Percentiles rank a stretch among this genome's conserved stretches.
Conservation (phyloP, 192 early-diverging fungal species). For the Pilaira anomala region DNA sequence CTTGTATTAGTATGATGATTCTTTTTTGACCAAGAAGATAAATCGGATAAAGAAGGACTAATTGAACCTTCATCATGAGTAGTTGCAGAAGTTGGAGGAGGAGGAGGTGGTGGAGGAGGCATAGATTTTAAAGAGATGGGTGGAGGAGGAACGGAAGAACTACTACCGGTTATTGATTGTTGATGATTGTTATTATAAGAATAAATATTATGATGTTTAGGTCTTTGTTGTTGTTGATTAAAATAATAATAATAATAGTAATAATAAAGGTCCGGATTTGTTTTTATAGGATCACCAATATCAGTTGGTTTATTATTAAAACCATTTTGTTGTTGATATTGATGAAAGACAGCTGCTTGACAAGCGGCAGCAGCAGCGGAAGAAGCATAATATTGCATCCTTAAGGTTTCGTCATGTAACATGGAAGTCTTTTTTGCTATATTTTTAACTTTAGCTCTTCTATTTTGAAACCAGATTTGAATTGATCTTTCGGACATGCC, state of each 20-base stretch:
- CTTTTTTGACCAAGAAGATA: constrained; percentile 26
- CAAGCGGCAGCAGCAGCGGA: constrained; percentile 29
- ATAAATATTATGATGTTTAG: no score
- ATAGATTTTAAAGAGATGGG: constrained; percentile 4
- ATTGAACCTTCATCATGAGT: no score
- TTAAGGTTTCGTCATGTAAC: constrained; percentile 26
- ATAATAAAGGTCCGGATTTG: constrained; percentile 32
- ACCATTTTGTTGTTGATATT: constrained; percentile 15
- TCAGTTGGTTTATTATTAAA: not conserved
- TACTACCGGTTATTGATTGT: no score
- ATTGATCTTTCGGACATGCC: constrained; percentile 73
- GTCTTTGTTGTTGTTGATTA: constrained; percentile 26
- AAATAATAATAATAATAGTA: constrained; percentile 35
- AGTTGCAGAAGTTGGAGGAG: constrained; percentile 6
- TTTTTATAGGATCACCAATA: constrained; percentile 4
- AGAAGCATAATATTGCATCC: constrained; percentile 26
- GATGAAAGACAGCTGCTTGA: constrained; percentile 23
- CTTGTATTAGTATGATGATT: not conserved
- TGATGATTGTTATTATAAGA: constrained; percentile 2
- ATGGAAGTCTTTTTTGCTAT: constrained; percentile 36
- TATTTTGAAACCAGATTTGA: constrained; percentile 87
- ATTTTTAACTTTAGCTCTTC: constrained; percentile 74
- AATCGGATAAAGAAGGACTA: constrained; percentile 31
- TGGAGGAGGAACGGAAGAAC: constrained; percentile 1
- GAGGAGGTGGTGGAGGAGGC: constrained; percentile 18